These are phyloP conservation scores for Cinnamomum micranthum DNA, from an alignment of 164 flowering plant species.

Conservation along the genomic window DNA sequence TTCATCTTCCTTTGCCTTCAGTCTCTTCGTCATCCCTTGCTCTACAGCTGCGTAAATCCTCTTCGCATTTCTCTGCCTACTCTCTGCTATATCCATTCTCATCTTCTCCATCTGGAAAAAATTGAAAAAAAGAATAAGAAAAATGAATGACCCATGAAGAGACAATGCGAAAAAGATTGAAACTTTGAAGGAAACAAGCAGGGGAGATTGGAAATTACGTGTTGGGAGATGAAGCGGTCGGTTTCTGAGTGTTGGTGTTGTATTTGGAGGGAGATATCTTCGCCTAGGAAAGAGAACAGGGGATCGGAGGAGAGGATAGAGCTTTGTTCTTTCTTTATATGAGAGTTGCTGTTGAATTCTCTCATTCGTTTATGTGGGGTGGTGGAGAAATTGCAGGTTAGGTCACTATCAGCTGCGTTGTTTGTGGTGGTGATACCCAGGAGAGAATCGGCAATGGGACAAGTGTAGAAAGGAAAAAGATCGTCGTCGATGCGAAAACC, in stretches of 20 bases:
- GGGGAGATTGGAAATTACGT: constrained; percentile 32
- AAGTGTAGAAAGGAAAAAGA: constrained; percentile 22
- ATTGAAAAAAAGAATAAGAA: neutral
- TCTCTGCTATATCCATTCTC: constrained; percentile 47
- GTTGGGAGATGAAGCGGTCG: constrained; percentile 55
- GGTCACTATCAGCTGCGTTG: constrained; percentile 40
- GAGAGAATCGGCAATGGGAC: constrained; percentile 17
- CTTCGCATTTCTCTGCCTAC: constrained; percentile 39
- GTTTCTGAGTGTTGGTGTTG: constrained; percentile 62
- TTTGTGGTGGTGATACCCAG: constrained; percentile 16
- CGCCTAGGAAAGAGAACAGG: constrained; percentile 49
- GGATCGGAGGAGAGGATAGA: constrained; percentile 1
- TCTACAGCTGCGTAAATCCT: constrained; percentile 40
- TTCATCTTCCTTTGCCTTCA: constrained; percentile 60
- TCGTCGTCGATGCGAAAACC: constrained; percentile 18
- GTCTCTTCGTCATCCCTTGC: constrained; percentile 35
- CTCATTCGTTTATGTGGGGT: constrained; percentile 20
- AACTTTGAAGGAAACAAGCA: neutral
- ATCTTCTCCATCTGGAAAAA: constrained; percentile 54
- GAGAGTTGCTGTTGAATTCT: constrained; percentile 15
- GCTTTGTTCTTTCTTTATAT: neutral
- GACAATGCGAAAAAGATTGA: neutral
- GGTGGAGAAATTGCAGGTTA: constrained; percentile 35
- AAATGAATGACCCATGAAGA: neutral
- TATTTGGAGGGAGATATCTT: constrained; percentile 52